Evolutionary conservation across 495 filamentous ascomycete genomes (phyloP).

Genomic region (Talaromyces trachyspermus): DNA sequence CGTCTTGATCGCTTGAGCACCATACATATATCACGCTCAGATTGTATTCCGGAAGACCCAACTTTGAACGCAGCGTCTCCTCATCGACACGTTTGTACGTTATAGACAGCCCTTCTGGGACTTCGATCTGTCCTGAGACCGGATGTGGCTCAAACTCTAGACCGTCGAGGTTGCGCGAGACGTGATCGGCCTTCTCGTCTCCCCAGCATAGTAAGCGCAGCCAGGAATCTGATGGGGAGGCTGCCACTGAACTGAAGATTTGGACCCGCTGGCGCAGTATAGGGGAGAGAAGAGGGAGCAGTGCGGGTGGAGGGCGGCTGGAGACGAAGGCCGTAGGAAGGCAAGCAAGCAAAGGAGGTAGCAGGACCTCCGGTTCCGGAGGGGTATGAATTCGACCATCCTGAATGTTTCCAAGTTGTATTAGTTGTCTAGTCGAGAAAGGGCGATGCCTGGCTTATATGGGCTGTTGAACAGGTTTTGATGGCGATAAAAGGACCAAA

Average conservation of each 20-base stretch:
- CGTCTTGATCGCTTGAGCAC: slow-evolving; percentile 61
- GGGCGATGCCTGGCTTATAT: background rate
- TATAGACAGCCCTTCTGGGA: slow-evolving; percentile 54
- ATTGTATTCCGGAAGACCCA: slow-evolving; percentile 47
- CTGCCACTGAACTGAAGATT: slow-evolving; percentile 51
- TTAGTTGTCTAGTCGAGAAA: background rate
- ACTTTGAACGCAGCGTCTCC: slow-evolving; percentile 73
- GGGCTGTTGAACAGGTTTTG: too few relatives aligned
- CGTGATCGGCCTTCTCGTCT: slow-evolving; percentile 52
- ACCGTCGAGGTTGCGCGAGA: slow-evolving; percentile 57
- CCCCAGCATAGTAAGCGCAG: slow-evolving; percentile 87
- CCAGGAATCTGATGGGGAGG: slow-evolving; percentile 69
- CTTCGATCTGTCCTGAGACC: slow-evolving; percentile 83
- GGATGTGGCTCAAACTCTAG: slow-evolving; percentile 81
- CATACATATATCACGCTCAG: slow-evolving; percentile 57
- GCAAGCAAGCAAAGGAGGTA: slow-evolving; percentile 74
- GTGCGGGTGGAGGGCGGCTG: slow-evolving; percentile 62
- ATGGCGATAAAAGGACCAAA: background rate
- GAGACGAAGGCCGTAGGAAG: slow-evolving; percentile 81
- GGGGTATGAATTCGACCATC: slow-evolving; percentile 53
- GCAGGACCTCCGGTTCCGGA: slow-evolving; percentile 56
- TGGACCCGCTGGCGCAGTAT: slow-evolving; percentile 85
- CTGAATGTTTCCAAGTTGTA: background rate
- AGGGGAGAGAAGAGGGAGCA: slow-evolving; percentile 79
- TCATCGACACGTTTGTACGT: slow-evolving; percentile 70